Conservation (phyloP, 2,329 filamentous ascomycete species). For the Sclerotinia spermophila region DNA sequence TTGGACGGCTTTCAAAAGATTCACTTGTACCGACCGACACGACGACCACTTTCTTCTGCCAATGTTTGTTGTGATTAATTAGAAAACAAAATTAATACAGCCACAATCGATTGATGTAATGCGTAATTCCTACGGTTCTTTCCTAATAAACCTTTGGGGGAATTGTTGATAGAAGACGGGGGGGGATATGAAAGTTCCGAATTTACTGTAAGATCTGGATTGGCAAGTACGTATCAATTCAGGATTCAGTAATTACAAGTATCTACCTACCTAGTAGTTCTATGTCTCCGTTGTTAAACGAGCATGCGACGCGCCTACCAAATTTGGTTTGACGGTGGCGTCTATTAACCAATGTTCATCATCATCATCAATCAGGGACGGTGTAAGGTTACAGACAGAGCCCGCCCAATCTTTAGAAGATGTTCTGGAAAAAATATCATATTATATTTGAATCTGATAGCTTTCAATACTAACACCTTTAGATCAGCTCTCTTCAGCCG, state of each 20-base stretch:
- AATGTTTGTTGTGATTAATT: neutral
- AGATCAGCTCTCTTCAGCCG: neutral
- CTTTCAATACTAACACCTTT: neutral
- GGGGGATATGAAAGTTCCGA: constrained; percentile 3
- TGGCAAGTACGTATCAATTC: neutral
- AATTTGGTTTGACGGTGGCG: neutral
- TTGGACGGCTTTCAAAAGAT: neutral
- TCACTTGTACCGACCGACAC: neutral
- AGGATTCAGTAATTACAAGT: neutral
- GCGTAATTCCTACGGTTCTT: neutral
- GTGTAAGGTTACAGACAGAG: no score
- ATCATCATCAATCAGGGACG: neutral
- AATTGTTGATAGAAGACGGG: neutral
- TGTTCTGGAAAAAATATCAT: neutral
- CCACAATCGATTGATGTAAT: neutral
- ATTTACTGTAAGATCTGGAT: neutral
- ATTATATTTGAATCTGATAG: neutral
- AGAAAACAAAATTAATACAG: neutral
- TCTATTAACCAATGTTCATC: neutral
- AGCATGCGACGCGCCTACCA: neutral
- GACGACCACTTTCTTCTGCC: neutral
- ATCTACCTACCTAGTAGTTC: neutral
- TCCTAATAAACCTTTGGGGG: neutral
- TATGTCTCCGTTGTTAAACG: neutral
- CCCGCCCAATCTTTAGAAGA: no score